Evolutionary conservation across 2,329 filamentous ascomycete genomes (phyloP).

Genomic region (Magnaporthiopsis incrustans): DNA sequence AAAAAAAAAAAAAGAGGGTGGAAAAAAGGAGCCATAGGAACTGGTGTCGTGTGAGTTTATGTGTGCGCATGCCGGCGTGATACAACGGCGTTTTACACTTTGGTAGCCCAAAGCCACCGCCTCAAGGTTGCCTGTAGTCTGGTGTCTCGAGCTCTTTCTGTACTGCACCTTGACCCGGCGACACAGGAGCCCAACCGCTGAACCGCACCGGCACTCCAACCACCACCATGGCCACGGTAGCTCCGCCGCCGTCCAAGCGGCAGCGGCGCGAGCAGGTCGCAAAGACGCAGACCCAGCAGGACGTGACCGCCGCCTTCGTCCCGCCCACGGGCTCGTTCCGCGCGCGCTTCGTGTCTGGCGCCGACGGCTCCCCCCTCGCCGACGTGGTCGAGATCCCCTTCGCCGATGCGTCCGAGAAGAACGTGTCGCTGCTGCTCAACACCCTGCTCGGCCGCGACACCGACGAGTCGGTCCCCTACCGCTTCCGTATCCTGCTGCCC

Average conservation of each 20-base stretch:
- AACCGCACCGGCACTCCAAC: background rate
- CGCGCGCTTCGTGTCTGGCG: constrained; percentile 77
- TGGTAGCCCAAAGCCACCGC: too few species aligned
- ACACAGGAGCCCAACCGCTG: too few species aligned
- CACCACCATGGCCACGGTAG: constrained; percentile 24
- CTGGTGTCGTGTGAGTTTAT: background rate
- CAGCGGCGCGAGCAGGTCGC: constrained; percentile 71
- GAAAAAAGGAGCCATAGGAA: background rate
- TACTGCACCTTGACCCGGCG: too few species aligned
- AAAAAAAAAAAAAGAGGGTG: background rate
- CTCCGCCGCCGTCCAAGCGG: constrained; percentile 51
- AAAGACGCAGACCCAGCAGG: constrained; percentile 65
- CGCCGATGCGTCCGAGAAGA: constrained; percentile 79
- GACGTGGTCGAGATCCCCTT: constrained; percentile 68
- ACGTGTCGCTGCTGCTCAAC: constrained; percentile 80
- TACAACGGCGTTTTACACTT: too few species aligned
- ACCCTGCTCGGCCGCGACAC: constrained; percentile 62
- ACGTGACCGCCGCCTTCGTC: constrained; percentile 60
- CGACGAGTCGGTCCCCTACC: constrained; percentile 54
- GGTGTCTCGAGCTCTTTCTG: too few species aligned
- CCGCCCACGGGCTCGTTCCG: constrained; percentile 68
- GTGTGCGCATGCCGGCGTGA: background rate
- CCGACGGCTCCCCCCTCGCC: constrained; percentile 60
- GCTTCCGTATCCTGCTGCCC: constrained; percentile 52
- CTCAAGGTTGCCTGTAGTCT: too few species aligned